A percentile compares a stretch with the other conserved stretches of the same genome.
These are phyloP conservation scores for Graphiopsis chlorocephala DNA, from an alignment of 2,329 filamentous ascomycete genomes.

Conservation along the genomic window DNA sequence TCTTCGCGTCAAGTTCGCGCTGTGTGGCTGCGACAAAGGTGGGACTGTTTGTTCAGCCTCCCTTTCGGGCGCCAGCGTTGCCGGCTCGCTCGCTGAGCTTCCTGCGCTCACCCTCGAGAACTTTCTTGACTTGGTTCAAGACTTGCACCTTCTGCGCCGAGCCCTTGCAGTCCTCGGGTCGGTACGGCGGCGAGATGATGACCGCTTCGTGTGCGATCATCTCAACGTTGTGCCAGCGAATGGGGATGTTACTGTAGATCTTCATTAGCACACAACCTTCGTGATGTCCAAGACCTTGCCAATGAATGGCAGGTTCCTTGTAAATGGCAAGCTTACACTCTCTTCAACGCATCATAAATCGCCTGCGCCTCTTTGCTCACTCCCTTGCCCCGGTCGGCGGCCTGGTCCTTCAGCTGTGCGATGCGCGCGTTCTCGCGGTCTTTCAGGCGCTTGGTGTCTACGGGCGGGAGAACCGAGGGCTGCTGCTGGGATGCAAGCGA, in stretches of 20 bases:
- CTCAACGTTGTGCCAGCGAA: constrained; percentile 57
- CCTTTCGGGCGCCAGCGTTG: constrained; percentile 6
- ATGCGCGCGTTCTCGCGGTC: constrained; percentile 56
- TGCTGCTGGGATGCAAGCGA: constrained; percentile 42
- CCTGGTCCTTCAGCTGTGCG: constrained; percentile 55
- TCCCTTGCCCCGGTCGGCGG: constrained; percentile 58
- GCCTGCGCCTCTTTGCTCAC: constrained; percentile 62
- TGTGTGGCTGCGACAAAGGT: not conserved
- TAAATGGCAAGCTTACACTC: constrained; percentile 44
- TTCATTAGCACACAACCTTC: not conserved
- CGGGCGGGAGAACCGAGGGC: constrained; percentile 44
- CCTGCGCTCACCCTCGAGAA: constrained; percentile 46
- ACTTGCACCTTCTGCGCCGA: constrained; percentile 42
- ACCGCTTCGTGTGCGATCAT: constrained; percentile 63
- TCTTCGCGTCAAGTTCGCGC: not conserved
- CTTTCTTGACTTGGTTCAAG: constrained; percentile 43
- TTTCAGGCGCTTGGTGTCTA: constrained; percentile 55
- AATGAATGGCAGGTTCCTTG: not conserved
- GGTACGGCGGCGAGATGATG: constrained; percentile 58
- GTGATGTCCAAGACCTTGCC: not conserved
- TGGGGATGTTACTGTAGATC: constrained; percentile 40
- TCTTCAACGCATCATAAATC: constrained; percentile 60
- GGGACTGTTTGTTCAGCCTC: constrained; percentile 4
- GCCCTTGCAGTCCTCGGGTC: constrained; percentile 53
- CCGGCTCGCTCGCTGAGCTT: constrained; percentile 36